Base-by-base conservation (phyloP, 2,329 filamentous ascomycete species). In the Epichloe gansuensis region DNA sequence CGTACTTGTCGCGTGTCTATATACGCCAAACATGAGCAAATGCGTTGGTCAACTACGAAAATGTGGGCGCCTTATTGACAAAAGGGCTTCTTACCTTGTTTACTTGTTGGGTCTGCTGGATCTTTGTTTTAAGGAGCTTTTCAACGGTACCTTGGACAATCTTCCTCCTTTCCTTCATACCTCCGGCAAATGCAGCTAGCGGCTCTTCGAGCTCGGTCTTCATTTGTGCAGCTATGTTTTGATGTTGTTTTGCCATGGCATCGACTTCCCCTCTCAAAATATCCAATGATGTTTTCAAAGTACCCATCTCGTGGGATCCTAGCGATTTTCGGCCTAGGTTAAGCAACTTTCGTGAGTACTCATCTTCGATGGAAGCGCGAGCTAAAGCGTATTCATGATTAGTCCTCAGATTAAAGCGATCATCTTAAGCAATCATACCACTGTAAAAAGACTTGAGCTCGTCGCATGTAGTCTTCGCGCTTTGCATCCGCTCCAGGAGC, bases 201-300 rank as follows among this genome's bases (percentile, higher is more conserved):
- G 93, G 93, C 68, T 98, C 94, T 65, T 98, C 94, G 31, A 97
- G 75, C 66, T 98, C 93, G 11, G 81, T 88, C 69, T 91, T 96
- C 90, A 98, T 97, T 72, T 98, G 91, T 4, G 80, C 76, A 0
- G 93, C 90, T 62, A 95, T 94, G 55, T 78, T 84, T 62, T 91
- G 86, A 66, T 98, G 93, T 60, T 93, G 85, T 68, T 96, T 98
- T 5, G 83, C 91, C 81, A 96, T 96, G 4, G 85, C 80, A 66
- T 98, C 94, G 34, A 95, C 82, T 69, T 98, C 94, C 50, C 82
- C 86, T 50, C 91, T 83, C 52, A 97, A 78, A 5, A 88, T 85
- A 70, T 98, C 93, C 56, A 97, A 76, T 0, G 93, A 96, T 51
- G 78, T 73, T 63, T 85, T 87, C 25, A 98, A 75, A 1, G 87